Conservation (phyloP, 805 yeast species). For the Candida taoyuanica region DNA sequence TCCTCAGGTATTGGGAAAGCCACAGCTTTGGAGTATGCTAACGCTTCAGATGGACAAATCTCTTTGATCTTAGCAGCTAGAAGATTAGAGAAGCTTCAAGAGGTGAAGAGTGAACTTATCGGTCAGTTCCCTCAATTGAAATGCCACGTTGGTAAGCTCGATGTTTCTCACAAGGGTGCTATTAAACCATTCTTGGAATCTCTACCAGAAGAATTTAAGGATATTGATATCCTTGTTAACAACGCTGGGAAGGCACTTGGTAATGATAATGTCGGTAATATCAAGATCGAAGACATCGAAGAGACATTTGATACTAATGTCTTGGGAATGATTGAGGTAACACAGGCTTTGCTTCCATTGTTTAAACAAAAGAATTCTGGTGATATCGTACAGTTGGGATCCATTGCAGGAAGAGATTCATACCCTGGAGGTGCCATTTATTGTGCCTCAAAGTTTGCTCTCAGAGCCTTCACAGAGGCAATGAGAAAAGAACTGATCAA, state of each 20-base stretch:
- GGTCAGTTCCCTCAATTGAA: constrained; percentile 42
- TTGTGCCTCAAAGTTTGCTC: constrained; percentile 72
- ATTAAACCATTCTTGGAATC: constrained; percentile 46
- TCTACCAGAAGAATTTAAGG: constrained; percentile 57
- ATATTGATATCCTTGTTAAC: constrained; percentile 63
- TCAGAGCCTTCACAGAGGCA: constrained; percentile 65
- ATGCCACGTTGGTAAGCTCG: constrained; percentile 46
- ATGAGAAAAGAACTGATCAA: constrained; percentile 70
- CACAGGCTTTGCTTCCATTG: constrained; percentile 71
- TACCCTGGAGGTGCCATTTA: constrained; percentile 77
- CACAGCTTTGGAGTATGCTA: constrained; percentile 83
- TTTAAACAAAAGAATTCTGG: constrained; percentile 68
- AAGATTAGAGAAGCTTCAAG: constrained; percentile 57
- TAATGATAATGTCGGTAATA: constrained; percentile 66
- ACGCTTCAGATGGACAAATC: constrained; percentile 63
- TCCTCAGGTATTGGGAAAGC: constrained; percentile 94
- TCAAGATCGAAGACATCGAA: constrained; percentile 57
- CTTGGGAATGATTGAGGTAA: constrained; percentile 74
- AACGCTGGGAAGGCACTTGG: constrained; percentile 85
- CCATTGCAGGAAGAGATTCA: constrained; percentile 76
- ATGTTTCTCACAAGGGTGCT: constrained; percentile 49
- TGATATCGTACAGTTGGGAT: constrained; percentile 70
- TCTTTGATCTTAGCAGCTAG: constrained; percentile 76
- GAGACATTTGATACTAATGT: constrained; percentile 87
- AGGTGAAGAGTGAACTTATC: constrained; percentile 43